Conservation (phyloP, 768 basidiomycete genomes). For the Auricularia sp. region DNA sequence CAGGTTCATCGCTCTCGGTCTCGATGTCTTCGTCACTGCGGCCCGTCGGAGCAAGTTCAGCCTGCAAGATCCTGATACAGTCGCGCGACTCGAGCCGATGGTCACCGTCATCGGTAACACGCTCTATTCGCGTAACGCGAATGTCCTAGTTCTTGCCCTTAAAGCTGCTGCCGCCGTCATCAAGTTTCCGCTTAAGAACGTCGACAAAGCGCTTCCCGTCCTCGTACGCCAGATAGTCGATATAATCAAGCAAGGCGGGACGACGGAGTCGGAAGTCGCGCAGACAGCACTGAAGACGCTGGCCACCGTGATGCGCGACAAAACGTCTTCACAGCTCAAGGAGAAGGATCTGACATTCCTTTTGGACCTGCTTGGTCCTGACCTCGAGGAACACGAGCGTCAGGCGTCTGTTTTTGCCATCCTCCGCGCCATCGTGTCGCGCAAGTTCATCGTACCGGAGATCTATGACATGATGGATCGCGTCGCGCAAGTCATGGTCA, state of each 20-base stretch:
- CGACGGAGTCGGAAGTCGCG: constrained; percentile 79
- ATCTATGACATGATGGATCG: constrained; percentile 96
- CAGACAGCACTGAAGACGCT: constrained; percentile 84
- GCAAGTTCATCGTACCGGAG: constrained; percentile 89
- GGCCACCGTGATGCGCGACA: constrained; percentile 82
- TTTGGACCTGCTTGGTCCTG: constrained; percentile 75
- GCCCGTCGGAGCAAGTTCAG: constrained; percentile 80
- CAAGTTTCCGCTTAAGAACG: constrained; percentile 70
- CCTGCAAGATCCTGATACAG: constrained; percentile 59
- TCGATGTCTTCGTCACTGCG: constrained; percentile 84
- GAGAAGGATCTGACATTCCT: constrained; percentile 84
- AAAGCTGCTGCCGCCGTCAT: constrained; percentile 72
- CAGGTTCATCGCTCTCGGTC: constrained; percentile 84
- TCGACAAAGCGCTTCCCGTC: constrained; percentile 71
- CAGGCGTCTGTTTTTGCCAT: constrained; percentile 83
- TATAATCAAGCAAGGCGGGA: constrained; percentile 73
- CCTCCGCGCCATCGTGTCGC: constrained; percentile 79
- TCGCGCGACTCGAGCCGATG: constrained; percentile 80
- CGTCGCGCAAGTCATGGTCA: constrained; percentile 85
- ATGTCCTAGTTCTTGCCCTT: constrained; percentile 65
- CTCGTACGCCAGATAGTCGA: constrained; percentile 75
- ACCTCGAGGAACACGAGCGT: constrained; percentile 79
- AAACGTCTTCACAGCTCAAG: constrained; percentile 66
- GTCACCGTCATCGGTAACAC: constrained; percentile 83
- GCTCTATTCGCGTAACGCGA: constrained; percentile 70